These are phyloP conservation scores for Licmophora abbreviata DNA, from an alignment of 108 stramenopile genomes.

Conservation along the genomic window DNA sequence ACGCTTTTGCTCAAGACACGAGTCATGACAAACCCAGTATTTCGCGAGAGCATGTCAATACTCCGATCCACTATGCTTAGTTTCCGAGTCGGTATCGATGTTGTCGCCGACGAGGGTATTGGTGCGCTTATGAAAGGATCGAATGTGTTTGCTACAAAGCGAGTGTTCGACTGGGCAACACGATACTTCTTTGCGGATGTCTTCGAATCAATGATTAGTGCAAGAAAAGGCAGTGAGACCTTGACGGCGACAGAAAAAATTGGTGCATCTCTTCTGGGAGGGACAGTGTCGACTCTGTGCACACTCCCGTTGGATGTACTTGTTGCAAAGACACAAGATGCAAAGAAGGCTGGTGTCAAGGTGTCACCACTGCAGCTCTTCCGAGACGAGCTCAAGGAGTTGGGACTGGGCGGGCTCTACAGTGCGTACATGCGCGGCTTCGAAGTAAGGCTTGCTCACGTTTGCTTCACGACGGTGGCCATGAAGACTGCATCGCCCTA, in stretches of 20 bases:
- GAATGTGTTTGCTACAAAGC: conserved; percentile 43
- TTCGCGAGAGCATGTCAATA: conserved; percentile 32
- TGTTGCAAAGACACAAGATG: conserved; percentile 52
- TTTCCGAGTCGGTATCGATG: conserved; percentile 26
- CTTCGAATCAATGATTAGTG: conserved; percentile 15
- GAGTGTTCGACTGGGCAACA: conserved; percentile 57
- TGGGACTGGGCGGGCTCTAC: conserved; percentile 19
- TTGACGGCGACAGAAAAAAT: conserved; percentile 25
- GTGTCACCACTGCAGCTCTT: conserved; percentile 21
- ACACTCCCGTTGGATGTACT: conserved; percentile 55
- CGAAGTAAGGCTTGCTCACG: conserved; percentile 27
- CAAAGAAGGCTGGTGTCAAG: conserved; percentile 39
- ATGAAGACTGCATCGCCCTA: conserved; percentile 34
- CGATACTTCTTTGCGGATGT: conserved; percentile 43
- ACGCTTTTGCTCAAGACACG: conserved; percentile 64
- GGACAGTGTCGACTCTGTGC: conserved; percentile 19
- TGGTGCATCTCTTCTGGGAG: conserved; percentile 32
- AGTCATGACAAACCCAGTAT: conserved; percentile 59
- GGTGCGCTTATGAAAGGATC: conserved; percentile 49
- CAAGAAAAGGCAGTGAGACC: background rate
- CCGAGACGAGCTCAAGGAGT: conserved; percentile 15
- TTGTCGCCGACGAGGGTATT: conserved; percentile 36
- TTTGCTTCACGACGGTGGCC: conserved; percentile 30
- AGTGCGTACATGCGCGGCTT: conserved; percentile 24
- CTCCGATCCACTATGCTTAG: conserved; percentile 15